Percentiles rank a stretch among this genome's conserved stretches.
phyloP scores from a whole-genome alignment of 2,329 filamentous ascomycete genomes.

The Xylaria digitata region DNA sequence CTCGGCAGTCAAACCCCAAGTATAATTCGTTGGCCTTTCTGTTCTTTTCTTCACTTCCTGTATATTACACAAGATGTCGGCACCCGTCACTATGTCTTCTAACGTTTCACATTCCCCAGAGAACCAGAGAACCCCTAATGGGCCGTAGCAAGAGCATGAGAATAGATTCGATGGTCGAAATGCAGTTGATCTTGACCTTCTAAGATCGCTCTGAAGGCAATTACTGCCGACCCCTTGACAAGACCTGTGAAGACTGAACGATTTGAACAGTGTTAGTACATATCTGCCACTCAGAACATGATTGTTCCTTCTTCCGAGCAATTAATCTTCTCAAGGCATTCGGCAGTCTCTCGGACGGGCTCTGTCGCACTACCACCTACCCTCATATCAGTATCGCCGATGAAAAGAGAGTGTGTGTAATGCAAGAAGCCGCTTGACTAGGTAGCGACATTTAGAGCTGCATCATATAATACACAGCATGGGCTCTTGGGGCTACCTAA shows the following conservation, averaged over 20 bases:
- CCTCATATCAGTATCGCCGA: background rate
- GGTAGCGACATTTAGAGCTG: conserved; percentile 2
- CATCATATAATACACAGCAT: background rate
- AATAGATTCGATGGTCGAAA: too few species aligned
- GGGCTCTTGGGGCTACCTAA: background rate
- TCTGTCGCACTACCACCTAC: background rate
- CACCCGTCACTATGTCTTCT: too few species aligned
- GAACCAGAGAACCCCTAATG: too few species aligned
- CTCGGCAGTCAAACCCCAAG: too few species aligned
- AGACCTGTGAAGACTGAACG: background rate
- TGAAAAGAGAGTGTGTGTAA: background rate
- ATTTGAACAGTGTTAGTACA: background rate
- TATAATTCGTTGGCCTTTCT: too few species aligned
- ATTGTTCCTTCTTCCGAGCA: background rate
- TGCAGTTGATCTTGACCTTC: too few species aligned
- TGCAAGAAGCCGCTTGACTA: background rate
- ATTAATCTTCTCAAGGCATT: background rate
- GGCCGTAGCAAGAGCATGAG: too few species aligned
- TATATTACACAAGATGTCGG: too few species aligned
- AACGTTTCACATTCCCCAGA: too few species aligned
- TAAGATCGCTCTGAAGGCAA: too few species aligned
- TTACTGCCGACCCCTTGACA: too few species aligned
- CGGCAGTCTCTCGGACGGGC: background rate
- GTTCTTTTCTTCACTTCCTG: too few species aligned
- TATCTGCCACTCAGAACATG: background rate